These are phyloP conservation scores for Vitis rupestris DNA, from an alignment of 164 flowering plant genomes.

Conservation along the genomic window DNA sequence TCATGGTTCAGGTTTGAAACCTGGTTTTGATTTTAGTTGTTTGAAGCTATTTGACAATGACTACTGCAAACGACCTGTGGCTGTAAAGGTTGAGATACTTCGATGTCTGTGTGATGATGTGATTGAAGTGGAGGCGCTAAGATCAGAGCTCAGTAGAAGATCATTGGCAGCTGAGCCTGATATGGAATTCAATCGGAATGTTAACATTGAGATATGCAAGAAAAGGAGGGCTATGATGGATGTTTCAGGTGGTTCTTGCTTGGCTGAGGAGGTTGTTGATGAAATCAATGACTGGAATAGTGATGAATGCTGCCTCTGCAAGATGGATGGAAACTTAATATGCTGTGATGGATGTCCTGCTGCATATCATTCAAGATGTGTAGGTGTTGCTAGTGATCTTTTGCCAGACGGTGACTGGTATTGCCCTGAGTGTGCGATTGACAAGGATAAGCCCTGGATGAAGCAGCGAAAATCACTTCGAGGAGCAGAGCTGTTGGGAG, in stretches of 20 bases:
- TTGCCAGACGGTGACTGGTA: conserved; percentile 98
- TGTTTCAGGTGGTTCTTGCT: conserved; percentile 37
- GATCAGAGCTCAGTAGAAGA: conserved; percentile 74
- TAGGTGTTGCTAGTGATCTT: conserved; percentile 65
- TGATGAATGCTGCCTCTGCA: conserved; percentile 97
- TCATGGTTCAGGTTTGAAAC: conserved; percentile 46
- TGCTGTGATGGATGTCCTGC: conserved; percentile 99
- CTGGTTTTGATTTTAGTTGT: conserved; percentile 41
- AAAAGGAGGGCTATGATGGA: conserved; percentile 49
- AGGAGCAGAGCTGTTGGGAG: conserved; percentile 82
- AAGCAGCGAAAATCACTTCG: conserved; percentile 52
- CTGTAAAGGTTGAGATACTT: conserved; percentile 70
- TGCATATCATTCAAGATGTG: conserved; percentile 91
- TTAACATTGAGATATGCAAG: conserved; percentile 28
- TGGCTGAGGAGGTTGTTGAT: conserved; percentile 44
- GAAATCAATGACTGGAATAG: conserved; percentile 69
- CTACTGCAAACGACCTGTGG: conserved; percentile 61
- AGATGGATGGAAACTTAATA: conserved; percentile 92
- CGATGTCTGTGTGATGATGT: conserved; percentile 83
- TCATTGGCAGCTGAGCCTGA: conserved; percentile 40
- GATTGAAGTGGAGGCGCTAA: conserved; percentile 64
- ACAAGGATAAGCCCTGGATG: conserved; percentile 43
- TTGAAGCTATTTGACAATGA: conserved; percentile 56
- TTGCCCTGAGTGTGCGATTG: conserved; percentile 83
- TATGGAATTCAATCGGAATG: conserved; percentile 42